Evolutionary conservation across 2,329 filamentous ascomycete species (phyloP).

Genomic region (Neobulgaria alba): DNA sequence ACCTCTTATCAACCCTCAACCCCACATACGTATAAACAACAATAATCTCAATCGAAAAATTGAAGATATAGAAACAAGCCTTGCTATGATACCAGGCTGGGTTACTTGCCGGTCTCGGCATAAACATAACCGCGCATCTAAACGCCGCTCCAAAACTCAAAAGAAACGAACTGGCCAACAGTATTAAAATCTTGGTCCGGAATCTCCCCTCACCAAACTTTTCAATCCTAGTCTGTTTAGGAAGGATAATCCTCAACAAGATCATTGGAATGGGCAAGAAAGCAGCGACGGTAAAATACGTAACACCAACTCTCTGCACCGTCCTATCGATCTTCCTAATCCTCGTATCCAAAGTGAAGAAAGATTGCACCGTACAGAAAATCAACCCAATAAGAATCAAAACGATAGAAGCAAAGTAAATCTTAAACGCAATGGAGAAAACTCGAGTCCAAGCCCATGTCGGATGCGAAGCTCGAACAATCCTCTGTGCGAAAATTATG

Average conservation of each 20-base stretch:
- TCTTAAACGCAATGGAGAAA: conserved; percentile 44
- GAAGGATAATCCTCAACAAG: conserved; percentile 37
- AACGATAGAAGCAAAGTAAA: conserved; percentile 49
- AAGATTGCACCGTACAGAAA: conserved; percentile 51
- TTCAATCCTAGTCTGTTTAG: conserved; percentile 38
- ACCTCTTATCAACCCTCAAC: conserved; percentile 64
- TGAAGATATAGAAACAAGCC: conserved; percentile 71
- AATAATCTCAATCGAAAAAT: conserved; percentile 65
- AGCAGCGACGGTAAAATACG: conserved; percentile 54
- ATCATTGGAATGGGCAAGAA: conserved; percentile 58
- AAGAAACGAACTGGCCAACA: conserved; percentile 49
- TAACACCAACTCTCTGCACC: conserved; percentile 54
- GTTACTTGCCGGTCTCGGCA: conserved; percentile 36
- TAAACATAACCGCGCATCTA: conserved; percentile 44
- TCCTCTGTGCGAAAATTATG: conserved; percentile 65
- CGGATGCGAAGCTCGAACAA: conserved; percentile 67
- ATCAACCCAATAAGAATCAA: conserved; percentile 59
- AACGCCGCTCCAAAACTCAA: conserved; percentile 63
- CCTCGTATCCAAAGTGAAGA: conserved; percentile 52
- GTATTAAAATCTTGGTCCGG: conserved; percentile 55
- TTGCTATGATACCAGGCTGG: conserved; percentile 65
- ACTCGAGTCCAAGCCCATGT: conserved; percentile 56
- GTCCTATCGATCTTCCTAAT: conserved; percentile 45
- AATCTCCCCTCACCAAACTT: conserved; percentile 61
- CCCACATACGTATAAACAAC: conserved; percentile 60